Conservation (phyloP, 139 green algal species). For the Tetraselmis striata region DNA sequence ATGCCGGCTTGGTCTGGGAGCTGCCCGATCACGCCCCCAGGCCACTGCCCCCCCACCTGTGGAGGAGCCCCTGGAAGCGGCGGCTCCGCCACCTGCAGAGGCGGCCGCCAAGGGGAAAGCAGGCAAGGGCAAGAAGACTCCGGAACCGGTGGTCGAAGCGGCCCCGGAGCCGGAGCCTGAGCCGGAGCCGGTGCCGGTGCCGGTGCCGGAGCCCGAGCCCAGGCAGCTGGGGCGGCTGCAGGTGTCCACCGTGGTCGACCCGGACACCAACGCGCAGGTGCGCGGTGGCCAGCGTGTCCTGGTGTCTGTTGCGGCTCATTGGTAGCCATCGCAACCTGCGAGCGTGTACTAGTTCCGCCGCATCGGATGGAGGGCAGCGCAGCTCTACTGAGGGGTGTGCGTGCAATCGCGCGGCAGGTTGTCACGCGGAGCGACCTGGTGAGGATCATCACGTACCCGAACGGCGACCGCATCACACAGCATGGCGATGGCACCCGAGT, state of each 20-base stretch:
- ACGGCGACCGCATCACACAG: constrained; percentile 31
- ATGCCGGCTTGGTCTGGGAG: neutral
- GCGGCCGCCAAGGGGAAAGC: neutral
- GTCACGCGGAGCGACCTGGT: constrained; percentile 28
- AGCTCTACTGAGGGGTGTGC: too few species aligned
- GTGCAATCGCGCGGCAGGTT: neutral
- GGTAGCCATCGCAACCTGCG: too few species aligned
- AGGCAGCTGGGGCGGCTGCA: neutral
- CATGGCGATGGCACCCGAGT: constrained; percentile 35
- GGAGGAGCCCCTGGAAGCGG: neutral
- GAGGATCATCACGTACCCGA: constrained; percentile 26
- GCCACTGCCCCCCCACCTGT: neutral
- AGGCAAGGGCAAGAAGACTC: neutral
- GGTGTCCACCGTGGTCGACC: neutral
- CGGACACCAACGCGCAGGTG: neutral
- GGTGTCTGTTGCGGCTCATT: too few species aligned
- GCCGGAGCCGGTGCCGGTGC: neutral
- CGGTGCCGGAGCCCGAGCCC: neutral
- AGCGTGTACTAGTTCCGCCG: too few species aligned
- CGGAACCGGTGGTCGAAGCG: neutral
- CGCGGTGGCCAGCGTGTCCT: too few species aligned
- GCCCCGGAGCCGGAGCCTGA: neutral
- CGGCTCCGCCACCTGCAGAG: neutral
- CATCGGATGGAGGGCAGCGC: too few species aligned
- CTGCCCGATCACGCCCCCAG: neutral